Base-by-base conservation (phyloP, 345 rosid genomes). In the Gossypium australe region DNA sequence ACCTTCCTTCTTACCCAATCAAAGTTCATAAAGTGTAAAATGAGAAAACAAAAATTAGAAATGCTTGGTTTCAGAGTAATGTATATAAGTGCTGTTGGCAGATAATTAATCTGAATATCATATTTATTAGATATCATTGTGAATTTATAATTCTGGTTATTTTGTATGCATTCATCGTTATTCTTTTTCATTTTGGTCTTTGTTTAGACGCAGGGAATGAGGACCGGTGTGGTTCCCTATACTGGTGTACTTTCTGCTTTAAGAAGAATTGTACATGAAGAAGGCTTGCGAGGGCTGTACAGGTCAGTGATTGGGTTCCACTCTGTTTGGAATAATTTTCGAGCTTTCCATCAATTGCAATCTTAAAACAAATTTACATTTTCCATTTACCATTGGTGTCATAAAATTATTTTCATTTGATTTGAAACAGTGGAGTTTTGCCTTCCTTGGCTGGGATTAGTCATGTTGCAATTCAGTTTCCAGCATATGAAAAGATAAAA, bases 401-500 rank as follows among this genome's bases (percentile, higher is more conserved):
- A 18, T 82, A 4, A 22, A 59, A 25, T 20, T 44, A 38, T 25
- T 47, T 79, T 66, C 78, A 22, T 69, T 20, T 20, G 69, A 49
- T 75, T 59, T 84, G 80, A 75, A 84, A 79, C 98, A 95, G 99
- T 84, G 99, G 99, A 17, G 74, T 95, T 67, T 78, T 95, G 62
- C 99, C 99, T 63, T 95, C 98, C 17, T 86, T 95, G 78, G 96
- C 91, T 2, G 99, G 99, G 63, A 76, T 91, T 78, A 93, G 92
- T 82, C 99, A 95, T 71, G 99, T 93, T 60, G 99, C 98, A 0
- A 93, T 95, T 77, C 99, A 95, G 80, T 93, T 95, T 86, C 97
- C 99, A 14, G 97, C 92, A 27, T 85, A 93, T 48, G 99, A 95
- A 81, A 87, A 88, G 86, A 90, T 93, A n/a, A 95, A 95, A 81